Evolutionary conservation across 2,329 filamentous ascomycete species (phyloP), one percentile per base, ranked within the genome.

Genomic region (Diaporthe citriasiana): DNA sequence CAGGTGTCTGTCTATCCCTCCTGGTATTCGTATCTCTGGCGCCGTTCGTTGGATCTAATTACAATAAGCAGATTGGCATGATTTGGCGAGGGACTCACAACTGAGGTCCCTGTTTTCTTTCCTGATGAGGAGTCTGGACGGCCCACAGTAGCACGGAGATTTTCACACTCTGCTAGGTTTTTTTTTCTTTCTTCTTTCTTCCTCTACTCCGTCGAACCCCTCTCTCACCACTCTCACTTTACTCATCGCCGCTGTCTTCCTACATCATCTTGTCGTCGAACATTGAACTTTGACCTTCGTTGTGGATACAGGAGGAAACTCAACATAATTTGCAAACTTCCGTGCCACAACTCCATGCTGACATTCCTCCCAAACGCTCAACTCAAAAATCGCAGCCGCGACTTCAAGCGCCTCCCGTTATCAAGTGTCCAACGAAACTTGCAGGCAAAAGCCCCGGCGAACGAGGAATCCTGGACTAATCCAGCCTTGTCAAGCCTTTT

Each of bases 351-450:
- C 22, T 74, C 35, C 40, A 63, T 38, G 45, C 30, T 59, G 57
- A 33, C 33, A 35, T 51, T 57, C 73, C 38, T 71, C 72, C 75
- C 47, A 74, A 74, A 75, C 71, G 74, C 63, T 40, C 40, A 70
- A 63, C 71, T 77, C 60, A 70, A 59, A 75, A 71, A 74, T 76
- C 69, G 65, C 71, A 71, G 75, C 56, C 69, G 70, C 74, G 35
- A 69, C 30, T 73, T 56, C 65, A 71, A 69, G 45, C 45, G 33
- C 66, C 70, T 70, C 59, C 38, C 70, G 45, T 22, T 8, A 25
- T 38, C 30, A 38, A 57, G 65, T 57, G 51, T 53, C 30, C 25
- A 51, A 25, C 59, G 40, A 30, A 40, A 50, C 63, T 70, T 35
- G 40, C 45, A 35, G 65, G 22, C 19, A 30, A 42, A 40, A 38